Evolutionary conservation across 2,329 filamentous ascomycete genomes (phyloP).

Genomic region (Cladophialophora yegresii): DNA sequence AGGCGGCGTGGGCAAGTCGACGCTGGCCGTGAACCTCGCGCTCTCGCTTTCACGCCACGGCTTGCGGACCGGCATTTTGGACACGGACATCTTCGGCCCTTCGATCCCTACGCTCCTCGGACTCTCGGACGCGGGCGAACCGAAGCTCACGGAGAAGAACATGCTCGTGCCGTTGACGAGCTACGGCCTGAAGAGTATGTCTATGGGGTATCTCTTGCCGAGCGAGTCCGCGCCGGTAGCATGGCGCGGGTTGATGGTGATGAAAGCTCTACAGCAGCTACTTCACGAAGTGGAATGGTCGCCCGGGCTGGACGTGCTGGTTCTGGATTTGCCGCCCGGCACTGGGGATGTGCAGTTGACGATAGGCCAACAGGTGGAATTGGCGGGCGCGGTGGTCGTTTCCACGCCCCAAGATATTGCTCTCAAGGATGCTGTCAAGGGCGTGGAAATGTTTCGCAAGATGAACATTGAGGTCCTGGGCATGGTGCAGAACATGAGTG

Average conservation of each 20-base stretch:
- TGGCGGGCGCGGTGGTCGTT: slow-evolving; percentile 82
- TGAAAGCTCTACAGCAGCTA: slow-evolving; percentile 94
- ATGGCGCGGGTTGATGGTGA: slow-evolving; percentile 96
- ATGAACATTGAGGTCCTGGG: slow-evolving; percentile 77
- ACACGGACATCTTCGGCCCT: slow-evolving; percentile 95
- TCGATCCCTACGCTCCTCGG: slow-evolving; percentile 89
- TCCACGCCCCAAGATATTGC: slow-evolving; percentile 93
- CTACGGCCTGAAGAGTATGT: slow-evolving; percentile 97
- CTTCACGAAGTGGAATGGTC: slow-evolving; percentile 87
- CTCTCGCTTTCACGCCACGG: slow-evolving; percentile 81
- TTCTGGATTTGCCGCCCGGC: slow-evolving; percentile 88
- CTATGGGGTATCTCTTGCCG: slow-evolving; percentile 86
- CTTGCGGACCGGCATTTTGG: slow-evolving; percentile 80
- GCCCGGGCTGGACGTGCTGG: slow-evolving; percentile 70
- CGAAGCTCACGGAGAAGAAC: slow-evolving; percentile 50
- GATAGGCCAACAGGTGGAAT: slow-evolving; percentile 90
- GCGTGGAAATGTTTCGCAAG: slow-evolving; percentile 88
- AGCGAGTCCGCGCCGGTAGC: slow-evolving; percentile 77
- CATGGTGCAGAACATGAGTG: slow-evolving; percentile 88
- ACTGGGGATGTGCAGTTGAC: slow-evolving; percentile 95
- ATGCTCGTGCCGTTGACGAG: slow-evolving; percentile 85
- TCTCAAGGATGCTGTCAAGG: slow-evolving; percentile 86
- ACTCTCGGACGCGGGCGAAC: slow-evolving; percentile 53
- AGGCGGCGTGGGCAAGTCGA: slow-evolving; percentile 97
- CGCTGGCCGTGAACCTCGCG: slow-evolving; percentile 83